phyloP scores from a whole-genome alignment of 2,329 filamentous ascomycete genomes.

The Fusarium continuum region DNA sequence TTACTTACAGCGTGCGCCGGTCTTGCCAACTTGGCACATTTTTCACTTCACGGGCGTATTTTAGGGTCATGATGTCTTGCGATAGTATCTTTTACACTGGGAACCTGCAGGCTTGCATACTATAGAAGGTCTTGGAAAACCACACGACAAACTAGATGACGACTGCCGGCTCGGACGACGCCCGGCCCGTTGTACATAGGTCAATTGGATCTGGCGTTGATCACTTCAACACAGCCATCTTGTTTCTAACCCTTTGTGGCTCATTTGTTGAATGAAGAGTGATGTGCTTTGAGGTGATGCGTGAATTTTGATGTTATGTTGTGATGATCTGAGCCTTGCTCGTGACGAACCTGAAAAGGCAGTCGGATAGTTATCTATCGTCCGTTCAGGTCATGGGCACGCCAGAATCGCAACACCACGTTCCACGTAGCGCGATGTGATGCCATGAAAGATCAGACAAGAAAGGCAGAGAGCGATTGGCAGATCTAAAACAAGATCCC shows the following conservation, averaged over 20 bases:
- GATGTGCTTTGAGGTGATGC: neutral
- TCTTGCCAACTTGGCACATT: conserved; percentile 40
- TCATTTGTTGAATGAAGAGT: neutral
- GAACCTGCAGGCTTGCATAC: conserved; percentile 48
- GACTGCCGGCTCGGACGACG: conserved; percentile 38
- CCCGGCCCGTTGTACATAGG: conserved; percentile 45
- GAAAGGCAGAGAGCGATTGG: neutral
- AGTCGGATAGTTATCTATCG: neutral
- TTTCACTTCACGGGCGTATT: conserved; percentile 43
- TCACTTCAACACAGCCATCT: conserved; percentile 34
- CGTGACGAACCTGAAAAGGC: neutral
- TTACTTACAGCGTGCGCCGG: conserved; percentile 43
- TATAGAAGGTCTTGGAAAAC: conserved; percentile 49
- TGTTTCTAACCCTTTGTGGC: conserved; percentile 16
- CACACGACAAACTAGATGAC: conserved; percentile 44
- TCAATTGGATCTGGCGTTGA: conserved; percentile 42
- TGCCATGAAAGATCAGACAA: neutral
- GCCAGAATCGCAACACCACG: neutral
- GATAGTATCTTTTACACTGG: conserved; percentile 41
- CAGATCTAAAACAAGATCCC: neutral
- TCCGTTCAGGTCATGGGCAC: neutral
- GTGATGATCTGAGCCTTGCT: neutral
- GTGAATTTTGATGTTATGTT: neutral
- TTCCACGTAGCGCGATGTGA: neutral
- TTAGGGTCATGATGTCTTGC: conserved; percentile 46